These are phyloP conservation scores for Mycosphaerella arachidis DNA, from an alignment of 2,329 filamentous ascomycete genomes.

Conservation along the genomic window DNA sequence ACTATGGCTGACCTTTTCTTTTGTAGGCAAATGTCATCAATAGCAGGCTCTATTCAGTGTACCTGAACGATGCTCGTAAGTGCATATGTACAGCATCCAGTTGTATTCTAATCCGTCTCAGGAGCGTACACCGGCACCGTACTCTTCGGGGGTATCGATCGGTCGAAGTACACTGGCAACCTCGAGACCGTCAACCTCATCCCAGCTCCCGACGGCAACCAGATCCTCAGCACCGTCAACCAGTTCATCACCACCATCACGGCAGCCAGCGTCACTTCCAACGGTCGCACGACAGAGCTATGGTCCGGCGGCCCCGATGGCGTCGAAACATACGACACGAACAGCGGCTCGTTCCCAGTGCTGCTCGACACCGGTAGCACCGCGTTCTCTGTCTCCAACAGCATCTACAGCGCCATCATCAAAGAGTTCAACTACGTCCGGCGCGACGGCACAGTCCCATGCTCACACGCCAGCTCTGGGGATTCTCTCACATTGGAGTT, in stretches of 20 bases:
- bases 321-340: slow-evolving; percentile 17
- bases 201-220: slow-evolving; percentile 15
- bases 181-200: slow-evolving; percentile 32
- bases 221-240: slow-evolving; percentile 15
- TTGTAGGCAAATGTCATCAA: slow-evolving; percentile 29
- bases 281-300: slow-evolving; percentile 15
- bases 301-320: slow-evolving; percentile 20
- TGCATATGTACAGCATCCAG: neutral
- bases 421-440: slow-evolving; percentile 23
- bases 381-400: slow-evolving; percentile 25
- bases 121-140: slow-evolving; percentile 26
- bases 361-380: slow-evolving; percentile 33
- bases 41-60: slow-evolving; percentile 31
- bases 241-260: slow-evolving; percentile 31
- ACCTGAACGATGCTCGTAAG: slow-evolving; percentile 27
- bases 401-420: slow-evolving; percentile 19
- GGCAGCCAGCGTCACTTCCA: slow-evolving; percentile 19
- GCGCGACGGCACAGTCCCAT: slow-evolving; percentile 18
- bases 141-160: slow-evolving; percentile 36
- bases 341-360: slow-evolving; percentile 22
- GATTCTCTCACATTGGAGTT: slow-evolving; percentile 28
- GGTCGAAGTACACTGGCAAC: slow-evolving; percentile 27
- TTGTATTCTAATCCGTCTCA: neutral
- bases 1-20: slow-evolving; percentile 2
- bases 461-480: slow-evolving; percentile 24